phyloP scores from a whole-genome alignment of 192 early-diverging fungal species.

The Rhizophagus sp. region DNA sequence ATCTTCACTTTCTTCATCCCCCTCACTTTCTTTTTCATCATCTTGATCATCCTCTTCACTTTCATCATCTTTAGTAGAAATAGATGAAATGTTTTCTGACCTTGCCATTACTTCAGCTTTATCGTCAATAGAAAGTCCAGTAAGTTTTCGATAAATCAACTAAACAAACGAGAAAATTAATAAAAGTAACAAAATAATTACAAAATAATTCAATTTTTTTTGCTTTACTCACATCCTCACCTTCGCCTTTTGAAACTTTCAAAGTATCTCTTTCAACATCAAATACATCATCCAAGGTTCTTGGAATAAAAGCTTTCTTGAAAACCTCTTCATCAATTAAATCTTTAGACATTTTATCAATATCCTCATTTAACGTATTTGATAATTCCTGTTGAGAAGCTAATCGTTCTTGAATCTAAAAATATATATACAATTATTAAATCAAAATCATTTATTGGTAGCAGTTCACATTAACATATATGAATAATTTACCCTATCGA shows the following conservation, averaged over 20 bases:
- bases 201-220: neutral
- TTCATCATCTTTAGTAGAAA: no score
- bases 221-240: conserved; percentile 53
- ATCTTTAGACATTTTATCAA: conserved; percentile 47
- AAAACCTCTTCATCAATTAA: conserved; percentile 89
- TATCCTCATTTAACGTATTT: conserved; percentile 4
- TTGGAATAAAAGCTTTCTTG: conserved; percentile 86
- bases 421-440: neutral
- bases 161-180: conserved; percentile 7
- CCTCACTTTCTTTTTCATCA: no score
- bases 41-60: no score
- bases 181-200: no score
- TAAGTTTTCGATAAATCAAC: conserved; percentile 62
- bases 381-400: conserved; percentile 10
- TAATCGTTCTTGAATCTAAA: conserved; percentile 30
- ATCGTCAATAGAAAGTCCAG: conserved; percentile 27
- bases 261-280: conserved; percentile 84
- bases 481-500: conserved; percentile 57
- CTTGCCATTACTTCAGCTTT: conserved; percentile 19
- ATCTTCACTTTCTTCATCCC: no score
- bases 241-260: conserved; percentile 71
- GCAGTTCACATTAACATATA: no score
- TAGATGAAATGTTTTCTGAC: neutral
- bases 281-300: conserved; percentile 87
- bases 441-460: neutral